Evolutionary conservation across 805 yeast genomes (phyloP).

Genomic region (Myxozyma lipomycoides): DNA sequence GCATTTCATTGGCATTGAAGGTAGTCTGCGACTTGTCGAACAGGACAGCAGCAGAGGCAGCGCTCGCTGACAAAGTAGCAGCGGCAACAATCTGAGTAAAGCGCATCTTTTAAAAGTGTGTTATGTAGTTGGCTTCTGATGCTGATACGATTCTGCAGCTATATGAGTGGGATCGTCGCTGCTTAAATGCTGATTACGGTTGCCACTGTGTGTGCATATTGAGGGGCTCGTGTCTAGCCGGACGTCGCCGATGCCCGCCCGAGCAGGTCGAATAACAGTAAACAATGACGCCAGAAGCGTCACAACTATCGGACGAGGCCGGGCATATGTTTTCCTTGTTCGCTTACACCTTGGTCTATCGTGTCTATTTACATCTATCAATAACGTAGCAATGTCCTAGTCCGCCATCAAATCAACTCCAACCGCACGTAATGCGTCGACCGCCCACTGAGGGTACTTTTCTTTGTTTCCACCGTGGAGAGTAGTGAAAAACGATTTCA

Average conservation of each 20-base stretch:
- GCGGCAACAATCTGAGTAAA: conserved; percentile 8
- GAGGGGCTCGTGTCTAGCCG: neutral
- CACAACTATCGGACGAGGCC: too few species aligned
- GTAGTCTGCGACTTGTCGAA: conserved; percentile 18
- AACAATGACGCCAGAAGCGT: neutral
- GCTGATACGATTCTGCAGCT: too few species aligned
- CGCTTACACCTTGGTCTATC: too few species aligned
- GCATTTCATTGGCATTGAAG: conserved; percentile 21
- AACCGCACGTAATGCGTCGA: conserved; percentile 40
- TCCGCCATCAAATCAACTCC: conserved; percentile 35
- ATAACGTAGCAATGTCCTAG: too few species aligned
- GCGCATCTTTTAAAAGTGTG: conserved; percentile 13
- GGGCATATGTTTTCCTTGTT: too few species aligned
- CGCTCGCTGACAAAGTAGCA: neutral
- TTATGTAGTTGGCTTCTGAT: too few species aligned
- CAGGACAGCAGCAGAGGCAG: conserved; percentile 19
- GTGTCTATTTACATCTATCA: too few species aligned
- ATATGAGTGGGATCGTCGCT: too few species aligned
- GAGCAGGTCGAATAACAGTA: neutral
- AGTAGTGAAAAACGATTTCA: conserved; percentile 37
- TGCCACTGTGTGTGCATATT: too few species aligned
- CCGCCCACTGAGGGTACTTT: conserved; percentile 44
- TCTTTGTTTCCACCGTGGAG: conserved; percentile 36
- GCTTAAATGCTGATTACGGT: too few species aligned
- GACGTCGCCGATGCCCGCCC: neutral